A percentile compares a stretch with the other conserved stretches of the same genome.
Evolutionary conservation across 2,329 filamentous ascomycete species (phyloP).

Genomic region (Penicillium nordicum): DNA sequence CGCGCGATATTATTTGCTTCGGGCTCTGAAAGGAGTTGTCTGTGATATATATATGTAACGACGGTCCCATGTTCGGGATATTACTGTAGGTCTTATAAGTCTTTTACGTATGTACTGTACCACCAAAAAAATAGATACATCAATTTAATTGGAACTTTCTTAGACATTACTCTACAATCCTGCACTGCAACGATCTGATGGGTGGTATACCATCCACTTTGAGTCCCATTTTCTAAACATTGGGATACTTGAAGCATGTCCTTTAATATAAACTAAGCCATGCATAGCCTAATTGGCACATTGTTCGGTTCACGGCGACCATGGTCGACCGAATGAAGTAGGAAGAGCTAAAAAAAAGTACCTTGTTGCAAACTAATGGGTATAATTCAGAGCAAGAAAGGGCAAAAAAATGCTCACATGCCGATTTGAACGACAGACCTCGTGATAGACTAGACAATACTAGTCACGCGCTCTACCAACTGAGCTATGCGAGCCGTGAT

Average conservation of each 20-base stretch:
- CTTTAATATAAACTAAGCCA: neutral
- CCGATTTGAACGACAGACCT: neutral
- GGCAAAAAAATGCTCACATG: conserved; percentile 1
- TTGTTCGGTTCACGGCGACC: neutral
- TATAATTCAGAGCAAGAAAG: neutral
- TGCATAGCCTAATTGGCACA: neutral
- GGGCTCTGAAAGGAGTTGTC: neutral
- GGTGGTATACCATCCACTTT: neutral
- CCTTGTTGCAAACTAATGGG: neutral
- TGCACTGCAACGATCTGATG: neutral
- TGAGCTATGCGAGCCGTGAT: neutral
- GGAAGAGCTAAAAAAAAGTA: neutral
- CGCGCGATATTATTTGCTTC: neutral
- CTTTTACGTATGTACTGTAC: too few relatives aligned
- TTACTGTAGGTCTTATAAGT: neutral
- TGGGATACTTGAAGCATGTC: neutral
- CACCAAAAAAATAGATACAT: too few relatives aligned
- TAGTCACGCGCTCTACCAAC: neutral
- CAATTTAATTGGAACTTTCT: too few relatives aligned
- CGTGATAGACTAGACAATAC: neutral
- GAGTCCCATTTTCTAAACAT: too few relatives aligned
- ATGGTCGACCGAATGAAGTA: neutral
- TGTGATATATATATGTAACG: neutral
- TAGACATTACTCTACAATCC: neutral
- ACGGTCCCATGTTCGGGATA: neutral